Conservation (phyloP, 108 stramenopile species). For the Skeletonema marinoi region DNA sequence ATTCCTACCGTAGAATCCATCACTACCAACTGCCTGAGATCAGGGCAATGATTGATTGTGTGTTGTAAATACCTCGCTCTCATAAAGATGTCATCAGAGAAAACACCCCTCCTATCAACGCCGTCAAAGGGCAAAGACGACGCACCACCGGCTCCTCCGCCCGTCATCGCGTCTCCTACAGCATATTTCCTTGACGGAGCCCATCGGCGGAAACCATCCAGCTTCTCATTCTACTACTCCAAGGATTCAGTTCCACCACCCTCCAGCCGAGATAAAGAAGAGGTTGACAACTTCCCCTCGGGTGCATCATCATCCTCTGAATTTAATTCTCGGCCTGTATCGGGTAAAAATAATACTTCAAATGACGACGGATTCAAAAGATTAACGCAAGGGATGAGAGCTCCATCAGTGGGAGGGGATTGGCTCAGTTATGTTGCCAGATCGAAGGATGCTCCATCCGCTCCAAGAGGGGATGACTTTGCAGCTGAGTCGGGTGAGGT, state of each 20-base stretch:
- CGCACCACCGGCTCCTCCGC: background rate
- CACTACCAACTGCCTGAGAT: too few species aligned
- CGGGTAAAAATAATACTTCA: background rate
- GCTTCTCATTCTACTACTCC: background rate
- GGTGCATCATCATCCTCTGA: conserved; percentile 3
- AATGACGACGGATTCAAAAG: background rate
- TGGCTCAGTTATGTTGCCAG: conserved; percentile 22
- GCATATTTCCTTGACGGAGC: conserved; percentile 27
- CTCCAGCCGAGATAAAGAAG: background rate
- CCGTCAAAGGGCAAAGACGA: background rate
- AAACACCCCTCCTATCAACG: background rate
- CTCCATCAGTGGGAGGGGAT: conserved; percentile 33
- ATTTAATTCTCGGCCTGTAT: conserved; percentile 19
- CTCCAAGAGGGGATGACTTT: background rate
- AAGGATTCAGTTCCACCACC: background rate
- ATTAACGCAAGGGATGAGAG: conserved; percentile 11
- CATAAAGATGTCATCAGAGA: conserved; percentile 4
- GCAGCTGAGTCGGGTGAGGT: conserved; percentile 14
- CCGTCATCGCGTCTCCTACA: background rate
- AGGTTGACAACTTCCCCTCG: conserved; percentile 7
- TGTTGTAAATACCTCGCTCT: too few species aligned
- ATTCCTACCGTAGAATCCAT: too few species aligned
- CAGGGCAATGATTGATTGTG: too few species aligned
- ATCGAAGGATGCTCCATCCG: background rate
- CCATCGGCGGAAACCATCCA: conserved; percentile 16